Conservation (phyloP, 163 green algal genomes). For the Chloromonas sp. region DNA sequence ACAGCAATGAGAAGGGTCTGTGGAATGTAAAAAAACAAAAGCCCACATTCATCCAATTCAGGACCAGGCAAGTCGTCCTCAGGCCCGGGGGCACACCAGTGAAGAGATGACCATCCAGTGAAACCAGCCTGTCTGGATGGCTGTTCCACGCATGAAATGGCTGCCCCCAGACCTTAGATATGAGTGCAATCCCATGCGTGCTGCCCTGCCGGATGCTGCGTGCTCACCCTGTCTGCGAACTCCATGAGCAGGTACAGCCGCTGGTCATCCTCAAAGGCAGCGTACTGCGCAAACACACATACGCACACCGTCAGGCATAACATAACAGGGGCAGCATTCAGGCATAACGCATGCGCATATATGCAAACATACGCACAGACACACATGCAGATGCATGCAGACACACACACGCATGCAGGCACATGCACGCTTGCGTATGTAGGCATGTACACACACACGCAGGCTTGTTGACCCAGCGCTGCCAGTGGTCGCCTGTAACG, state of each 20-base stretch:
- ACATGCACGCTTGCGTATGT: background rate
- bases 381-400: too few species aligned
- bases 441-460: background rate
- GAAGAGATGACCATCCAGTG: background rate
- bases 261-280: slow-evolving; percentile 67
- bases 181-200: too few species aligned
- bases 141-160: too few species aligned
- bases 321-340: background rate
- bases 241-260: slow-evolving; percentile 70
- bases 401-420: background rate
- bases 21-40: background rate
- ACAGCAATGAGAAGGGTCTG: background rate
- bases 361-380: background rate
- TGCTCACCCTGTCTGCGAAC: slow-evolving; percentile 47
- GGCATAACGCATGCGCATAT: background rate
- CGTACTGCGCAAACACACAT: slow-evolving; percentile 41
- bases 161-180: too few species aligned
- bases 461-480: too few species aligned
- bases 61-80: background rate
- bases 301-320: too few species aligned
- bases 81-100: background rate
- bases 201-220: background rate
- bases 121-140: too few species aligned
- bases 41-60: background rate
- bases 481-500: too few species aligned